phyloP scores from a whole-genome alignment of 208 protist species.

The Wallacemonas sp. region DNA sequence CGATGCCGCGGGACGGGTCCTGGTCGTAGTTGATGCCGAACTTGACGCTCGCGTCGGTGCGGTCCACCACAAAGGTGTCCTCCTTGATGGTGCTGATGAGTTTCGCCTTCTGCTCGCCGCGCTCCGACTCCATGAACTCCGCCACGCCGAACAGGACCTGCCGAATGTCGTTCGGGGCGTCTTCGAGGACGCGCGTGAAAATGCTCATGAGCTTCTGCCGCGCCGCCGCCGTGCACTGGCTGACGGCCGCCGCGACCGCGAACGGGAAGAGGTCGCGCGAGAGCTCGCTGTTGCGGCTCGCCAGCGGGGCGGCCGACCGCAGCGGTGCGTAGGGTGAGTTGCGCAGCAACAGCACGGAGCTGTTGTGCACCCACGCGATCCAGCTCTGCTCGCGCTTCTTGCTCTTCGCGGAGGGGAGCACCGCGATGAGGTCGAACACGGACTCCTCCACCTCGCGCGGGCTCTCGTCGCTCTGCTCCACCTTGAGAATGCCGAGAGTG shows the following conservation, averaged over 20 bases:
- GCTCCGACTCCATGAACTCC: constrained; percentile 87
- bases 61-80: constrained; percentile 56
- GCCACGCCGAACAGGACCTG: constrained; percentile 82
- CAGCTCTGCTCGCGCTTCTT: constrained; percentile 90
- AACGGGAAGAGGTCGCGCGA: constrained; percentile 83
- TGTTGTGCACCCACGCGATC: constrained; percentile 88
- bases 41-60: constrained; percentile 54
- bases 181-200: constrained; percentile 63
- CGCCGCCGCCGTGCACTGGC: constrained; percentile 39
- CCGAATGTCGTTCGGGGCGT: constrained; percentile 78
- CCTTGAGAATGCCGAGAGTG: constrained; percentile 76
- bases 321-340: constrained; percentile 86
- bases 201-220: constrained; percentile 65
- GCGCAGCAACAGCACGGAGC: constrained; percentile 64
- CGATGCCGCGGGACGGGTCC: constrained; percentile 56
- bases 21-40: constrained; percentile 93
- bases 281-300: constrained; percentile 76
- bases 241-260: constrained; percentile 73
- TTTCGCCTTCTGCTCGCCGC: constrained; percentile 52
- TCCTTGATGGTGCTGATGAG: constrained; percentile 48
- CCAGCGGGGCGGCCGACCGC: constrained; percentile 45
- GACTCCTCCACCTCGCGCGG: constrained; percentile 41
- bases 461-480: constrained; percentile 68
- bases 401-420: constrained; percentile 71
- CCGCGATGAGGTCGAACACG: constrained; percentile 61